Base-by-base conservation (phyloP, 805 yeast genomes). In the Priceomyces melissophilus region DNA sequence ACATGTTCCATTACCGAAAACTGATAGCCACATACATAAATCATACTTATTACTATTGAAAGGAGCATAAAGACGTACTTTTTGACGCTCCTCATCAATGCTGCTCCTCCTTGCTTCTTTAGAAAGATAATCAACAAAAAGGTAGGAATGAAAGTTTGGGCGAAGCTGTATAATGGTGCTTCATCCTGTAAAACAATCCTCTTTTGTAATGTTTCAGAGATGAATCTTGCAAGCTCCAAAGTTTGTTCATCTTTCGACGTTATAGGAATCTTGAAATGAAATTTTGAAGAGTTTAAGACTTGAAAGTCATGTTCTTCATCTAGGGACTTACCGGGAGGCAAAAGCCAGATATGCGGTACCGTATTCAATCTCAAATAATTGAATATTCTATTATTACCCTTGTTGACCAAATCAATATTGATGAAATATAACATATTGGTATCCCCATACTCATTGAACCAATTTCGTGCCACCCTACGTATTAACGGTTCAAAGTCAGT, bases 311-410 rank as follows among this genome's bases (percentile, higher is more conserved):
- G 48, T 13, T 49, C 52, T 13, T 48, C 53, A 26, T 57, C 61
- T 16, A 47, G 32, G 17, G 40, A 30, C 14, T 45, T 46, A 34
- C 54, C 57, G 3, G 80, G 84, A 3, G 89, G 88, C 41, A 77
- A 71, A 2, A 84, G 63, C 79, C 88, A 78, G n/a, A 82, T 48
- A 44, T 78, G 81, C 1, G 95, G 93, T 3, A 82, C 78, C 2
- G 77, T 63, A 2, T 60, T 60, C 41, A 84, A 52, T 2, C 63
- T 57, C 39, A 81, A 49, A 8, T 61, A 57, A 17, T 61, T 54
- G 44, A 77, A 74, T 16, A 74, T 51, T 3, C 57, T 52, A 9
- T 61, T 44, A 48, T 81, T 81, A 2, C 63, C 55, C 2, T 54
- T 47, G 38, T 67, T 63, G 4, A 53, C 50, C 26, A 79, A 72